Evolutionary conservation across 176 grass and related monocot species (phyloP).

Genomic region (Rhynchospora tenuis): DNA sequence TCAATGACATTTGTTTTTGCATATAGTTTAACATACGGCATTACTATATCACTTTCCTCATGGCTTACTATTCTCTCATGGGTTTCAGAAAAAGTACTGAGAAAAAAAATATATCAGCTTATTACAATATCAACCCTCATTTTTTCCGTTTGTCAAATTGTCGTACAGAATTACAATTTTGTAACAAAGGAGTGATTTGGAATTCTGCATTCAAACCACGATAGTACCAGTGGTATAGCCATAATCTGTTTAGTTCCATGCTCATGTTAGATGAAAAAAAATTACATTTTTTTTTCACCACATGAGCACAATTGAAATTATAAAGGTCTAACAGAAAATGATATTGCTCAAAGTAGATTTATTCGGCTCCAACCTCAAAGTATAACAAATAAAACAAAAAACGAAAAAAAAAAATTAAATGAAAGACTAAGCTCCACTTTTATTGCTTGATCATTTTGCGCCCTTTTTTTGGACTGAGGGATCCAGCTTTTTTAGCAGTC

Average conservation of each 20-base stretch:
- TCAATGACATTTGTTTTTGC: too few relatives aligned
- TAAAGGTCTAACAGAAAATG: background rate
- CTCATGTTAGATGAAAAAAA: background rate
- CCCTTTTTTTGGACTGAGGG: background rate
- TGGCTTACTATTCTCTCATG: background rate
- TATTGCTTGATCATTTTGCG: constrained; percentile 11
- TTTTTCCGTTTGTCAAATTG: background rate
- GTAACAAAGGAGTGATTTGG: background rate
- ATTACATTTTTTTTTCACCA: background rate
- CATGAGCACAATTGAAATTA: background rate
- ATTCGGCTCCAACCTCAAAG: background rate
- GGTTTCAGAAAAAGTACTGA: background rate
- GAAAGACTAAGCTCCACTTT: background rate
- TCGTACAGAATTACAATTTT: background rate
- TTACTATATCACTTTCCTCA: background rate
- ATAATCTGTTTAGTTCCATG: background rate
- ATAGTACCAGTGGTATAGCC: background rate
- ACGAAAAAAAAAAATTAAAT: background rate
- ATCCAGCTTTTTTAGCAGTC: background rate
- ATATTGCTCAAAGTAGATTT: background rate
- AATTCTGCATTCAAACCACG: too few relatives aligned
- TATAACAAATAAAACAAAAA: background rate
- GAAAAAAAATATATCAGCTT: background rate
- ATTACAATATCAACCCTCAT: background rate
- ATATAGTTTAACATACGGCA: background rate